These are phyloP conservation scores for Dryas octopetala DNA, from an alignment of 306 rosid genomes.

Conservation along the genomic window DNA sequence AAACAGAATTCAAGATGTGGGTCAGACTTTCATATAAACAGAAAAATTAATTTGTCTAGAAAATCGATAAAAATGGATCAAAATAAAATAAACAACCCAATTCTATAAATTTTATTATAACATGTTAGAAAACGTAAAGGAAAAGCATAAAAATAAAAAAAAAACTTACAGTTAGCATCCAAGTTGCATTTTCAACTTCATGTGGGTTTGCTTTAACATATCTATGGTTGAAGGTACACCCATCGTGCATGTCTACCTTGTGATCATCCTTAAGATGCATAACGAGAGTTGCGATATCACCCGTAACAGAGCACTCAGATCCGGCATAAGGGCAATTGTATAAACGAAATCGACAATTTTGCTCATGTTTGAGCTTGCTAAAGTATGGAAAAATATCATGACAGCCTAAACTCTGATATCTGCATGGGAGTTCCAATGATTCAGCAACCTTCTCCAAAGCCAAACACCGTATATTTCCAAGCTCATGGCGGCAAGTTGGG, in stretches of 20 bases:
- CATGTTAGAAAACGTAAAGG: background rate
- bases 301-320: constrained; percentile 79
- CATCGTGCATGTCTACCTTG: constrained; percentile 93
- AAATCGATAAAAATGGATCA: background rate
- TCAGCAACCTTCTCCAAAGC: constrained; percentile 95
- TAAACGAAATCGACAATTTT: constrained; percentile 77
- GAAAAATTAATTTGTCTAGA: background rate
- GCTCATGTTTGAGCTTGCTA: constrained; percentile 80
- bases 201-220: constrained; percentile 87
- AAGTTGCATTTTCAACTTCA: constrained; percentile 93
- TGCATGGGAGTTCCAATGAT: constrained; percentile 86
- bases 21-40: background rate
- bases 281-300: constrained; percentile 78
- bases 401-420: constrained; percentile 79
- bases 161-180: constrained; percentile 90
- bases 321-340: constrained; percentile 92
- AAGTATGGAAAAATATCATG: constrained; percentile 76
- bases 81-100: background rate
- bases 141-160: background rate
- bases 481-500: constrained; percentile 83
- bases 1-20: constrained; percentile 17
- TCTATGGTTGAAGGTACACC: constrained; percentile 88
- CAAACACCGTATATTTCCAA: constrained; percentile 85
- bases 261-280: constrained; percentile 83
- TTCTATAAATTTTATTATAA: background rate